A percentile compares a stretch with the other conserved stretches of the same genome.
These are phyloP conservation scores for Boletus rufocinnamomeus DNA, from an alignment of 768 basidiomycete genomes.

Conservation along the genomic window DNA sequence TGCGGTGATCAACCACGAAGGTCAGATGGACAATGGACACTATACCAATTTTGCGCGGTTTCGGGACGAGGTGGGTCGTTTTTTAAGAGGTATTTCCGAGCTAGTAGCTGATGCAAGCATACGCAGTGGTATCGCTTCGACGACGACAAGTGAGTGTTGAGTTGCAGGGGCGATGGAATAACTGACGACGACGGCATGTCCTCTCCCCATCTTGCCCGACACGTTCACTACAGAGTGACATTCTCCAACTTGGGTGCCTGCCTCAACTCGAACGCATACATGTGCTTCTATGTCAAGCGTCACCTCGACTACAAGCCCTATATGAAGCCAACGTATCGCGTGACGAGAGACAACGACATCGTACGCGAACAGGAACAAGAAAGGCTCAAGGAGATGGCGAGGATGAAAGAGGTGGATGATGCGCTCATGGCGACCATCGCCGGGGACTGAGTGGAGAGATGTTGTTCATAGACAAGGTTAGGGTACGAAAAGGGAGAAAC, in stretches of 20 bases:
- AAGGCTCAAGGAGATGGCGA: slow-evolving; percentile 52
- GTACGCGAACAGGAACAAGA: slow-evolving; percentile 60
- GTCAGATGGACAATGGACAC: slow-evolving; percentile 92
- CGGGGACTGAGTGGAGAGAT: slow-evolving; percentile 16
- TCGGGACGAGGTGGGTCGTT: slow-evolving; percentile 73
- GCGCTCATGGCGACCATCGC: slow-evolving; percentile 53
- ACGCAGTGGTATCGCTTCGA: slow-evolving; percentile 90
- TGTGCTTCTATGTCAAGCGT: slow-evolving; percentile 95
- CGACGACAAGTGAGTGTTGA: slow-evolving; percentile 76
- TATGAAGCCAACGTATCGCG: slow-evolving; percentile 66
- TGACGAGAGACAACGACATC: slow-evolving; percentile 65
- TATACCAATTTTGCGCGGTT: slow-evolving; percentile 88
- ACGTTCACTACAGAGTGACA: slow-evolving; percentile 54
- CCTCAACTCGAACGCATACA: slow-evolving; percentile 78
- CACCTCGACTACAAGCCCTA: slow-evolving; percentile 81
- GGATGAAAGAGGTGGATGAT: slow-evolving; percentile 64
- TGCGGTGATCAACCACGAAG: slow-evolving; percentile 93
- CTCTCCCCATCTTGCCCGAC: neutral
- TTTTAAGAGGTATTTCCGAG: neutral
- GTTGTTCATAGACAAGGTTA: neutral
- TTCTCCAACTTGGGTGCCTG: slow-evolving; percentile 67
- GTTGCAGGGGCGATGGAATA: neutral
- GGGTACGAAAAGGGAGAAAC: neutral
- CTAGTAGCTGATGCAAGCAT: slow-evolving; percentile 1
- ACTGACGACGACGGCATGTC: neutral